Conservation (phyloP, 2,329 filamentous ascomycete genomes). For the Aspergillus unguis region DNA sequence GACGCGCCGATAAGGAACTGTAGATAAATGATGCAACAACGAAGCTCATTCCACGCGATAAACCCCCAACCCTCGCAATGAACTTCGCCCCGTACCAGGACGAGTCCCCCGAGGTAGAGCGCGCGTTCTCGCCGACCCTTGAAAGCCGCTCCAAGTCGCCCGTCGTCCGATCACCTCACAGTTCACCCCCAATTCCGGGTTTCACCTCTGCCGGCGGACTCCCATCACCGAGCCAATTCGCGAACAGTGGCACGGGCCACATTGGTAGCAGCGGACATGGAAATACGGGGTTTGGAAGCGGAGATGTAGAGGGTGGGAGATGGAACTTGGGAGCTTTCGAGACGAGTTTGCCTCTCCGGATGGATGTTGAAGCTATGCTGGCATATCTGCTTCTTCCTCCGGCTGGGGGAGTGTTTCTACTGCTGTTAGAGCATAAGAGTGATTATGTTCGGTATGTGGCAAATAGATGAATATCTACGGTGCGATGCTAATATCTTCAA, state of each 20-base stretch:
- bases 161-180: slow-evolving; percentile 54
- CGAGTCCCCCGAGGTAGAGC: slow-evolving; percentile 77
- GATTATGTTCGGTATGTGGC: slow-evolving; percentile 80
- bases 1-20: slow-evolving; percentile 4
- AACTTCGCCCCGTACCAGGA: slow-evolving; percentile 98
- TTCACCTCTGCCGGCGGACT: slow-evolving; percentile 41
- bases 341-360: slow-evolving; percentile 78
- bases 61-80: slow-evolving; percentile 50
- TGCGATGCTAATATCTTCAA: not conserved
- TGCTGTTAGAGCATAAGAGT: slow-evolving; percentile 88
- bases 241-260: slow-evolving; percentile 23
- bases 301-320: slow-evolving; percentile 50
- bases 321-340: slow-evolving; percentile 76
- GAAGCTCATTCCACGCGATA: slow-evolving; percentile 16
- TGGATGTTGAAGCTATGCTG: slow-evolving; percentile 86
- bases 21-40: not conserved
- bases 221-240: slow-evolving; percentile 40
- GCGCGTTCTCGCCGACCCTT: slow-evolving; percentile 71
- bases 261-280: slow-evolving; percentile 32
- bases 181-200: slow-evolving; percentile 43
- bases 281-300: slow-evolving; percentile 40
- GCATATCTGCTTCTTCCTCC: slow-evolving; percentile 86
- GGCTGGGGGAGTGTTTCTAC: slow-evolving; percentile 74
- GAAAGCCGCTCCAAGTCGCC: slow-evolving; percentile 51
- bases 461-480: not conserved